Evolutionary conservation across 441 rosid genomes (phyloP).

Genomic region (Populus hybrid): DNA sequence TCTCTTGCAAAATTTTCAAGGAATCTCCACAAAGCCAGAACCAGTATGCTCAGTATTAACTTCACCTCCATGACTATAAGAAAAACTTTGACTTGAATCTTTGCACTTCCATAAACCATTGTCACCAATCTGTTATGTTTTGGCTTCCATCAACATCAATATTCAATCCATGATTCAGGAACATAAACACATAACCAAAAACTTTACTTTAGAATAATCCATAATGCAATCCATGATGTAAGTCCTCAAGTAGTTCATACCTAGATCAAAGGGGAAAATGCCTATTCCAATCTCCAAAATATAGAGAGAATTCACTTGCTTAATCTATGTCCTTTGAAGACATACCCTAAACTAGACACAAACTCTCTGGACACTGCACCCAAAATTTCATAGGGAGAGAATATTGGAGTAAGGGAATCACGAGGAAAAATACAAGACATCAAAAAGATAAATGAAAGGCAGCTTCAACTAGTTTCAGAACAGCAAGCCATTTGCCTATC

Average conservation of each 20-base stretch:
- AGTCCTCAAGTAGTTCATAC: conserved; percentile 32
- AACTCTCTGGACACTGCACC: conserved; percentile 15
- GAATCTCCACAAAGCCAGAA: conserved; percentile 24
- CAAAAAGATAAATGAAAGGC: conserved; percentile 13
- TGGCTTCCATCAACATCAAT: conserved; percentile 24
- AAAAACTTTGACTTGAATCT: conserved; percentile 20
- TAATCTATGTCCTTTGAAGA: conserved; percentile 27
- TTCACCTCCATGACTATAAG: conserved; percentile 21
- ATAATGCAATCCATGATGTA: conserved; percentile 13
- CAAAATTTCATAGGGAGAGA: background rate
- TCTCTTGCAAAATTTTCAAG: conserved; percentile 17
- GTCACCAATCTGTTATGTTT: conserved; percentile 26
- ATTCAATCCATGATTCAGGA: conserved; percentile 23
- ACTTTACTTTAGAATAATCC: conserved; percentile 22
- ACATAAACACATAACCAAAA: conserved; percentile 16
- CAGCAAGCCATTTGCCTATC: conserved; percentile 35
- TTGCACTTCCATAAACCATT: conserved; percentile 29
- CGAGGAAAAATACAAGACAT: conserved; percentile 12
- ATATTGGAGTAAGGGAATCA: background rate
- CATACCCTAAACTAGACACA: conserved; percentile 33
- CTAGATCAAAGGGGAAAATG: conserved; percentile 24
- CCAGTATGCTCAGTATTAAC: conserved; percentile 16
- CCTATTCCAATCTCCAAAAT: conserved; percentile 27
- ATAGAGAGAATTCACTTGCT: conserved; percentile 19
- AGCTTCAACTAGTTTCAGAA: conserved; percentile 24